Conservation (phyloP, 495 filamentous ascomycete genomes). For the Aspergillus wentii region DNA sequence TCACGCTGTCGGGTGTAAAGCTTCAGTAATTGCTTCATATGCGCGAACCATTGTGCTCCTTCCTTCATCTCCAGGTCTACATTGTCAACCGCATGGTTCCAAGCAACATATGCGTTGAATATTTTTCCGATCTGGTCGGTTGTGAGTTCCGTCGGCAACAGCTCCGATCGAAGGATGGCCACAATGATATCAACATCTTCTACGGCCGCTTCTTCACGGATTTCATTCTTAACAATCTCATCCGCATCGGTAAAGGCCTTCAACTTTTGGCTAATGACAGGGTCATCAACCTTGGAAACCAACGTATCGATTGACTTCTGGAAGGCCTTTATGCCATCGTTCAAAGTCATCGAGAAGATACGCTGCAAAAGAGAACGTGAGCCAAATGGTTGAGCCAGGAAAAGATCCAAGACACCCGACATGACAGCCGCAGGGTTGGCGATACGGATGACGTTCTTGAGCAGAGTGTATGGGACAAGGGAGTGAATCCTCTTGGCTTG, state of each 20-base stretch:
- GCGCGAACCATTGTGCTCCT: constrained; percentile 84
- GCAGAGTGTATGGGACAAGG: constrained; percentile 80
- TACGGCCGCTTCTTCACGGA: constrained; percentile 62
- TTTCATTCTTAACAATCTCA: constrained; percentile 65
- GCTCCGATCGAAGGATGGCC: constrained; percentile 70
- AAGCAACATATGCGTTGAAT: constrained; percentile 94
- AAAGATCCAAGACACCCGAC: constrained; percentile 86
- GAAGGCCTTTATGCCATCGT: constrained; percentile 80
- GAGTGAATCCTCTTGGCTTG: constrained; percentile 92
- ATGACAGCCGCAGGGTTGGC: constrained; percentile 96
- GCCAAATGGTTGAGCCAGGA: constrained; percentile 91
- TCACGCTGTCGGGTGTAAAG: constrained; percentile 86
- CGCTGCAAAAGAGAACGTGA: constrained; percentile 85
- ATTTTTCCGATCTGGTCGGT: constrained; percentile 72
- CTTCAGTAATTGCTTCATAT: constrained; percentile 93
- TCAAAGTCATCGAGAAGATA: constrained; percentile 85
- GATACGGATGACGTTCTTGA: constrained; percentile 95
- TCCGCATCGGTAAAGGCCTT: constrained; percentile 70
- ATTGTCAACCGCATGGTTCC: constrained; percentile 90
- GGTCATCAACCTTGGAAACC: constrained; percentile 67
- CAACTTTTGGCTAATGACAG: constrained; percentile 74
- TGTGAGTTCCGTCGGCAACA: constrained; percentile 62
- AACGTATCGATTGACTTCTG: constrained; percentile 82
- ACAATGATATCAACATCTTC: constrained; percentile 83
- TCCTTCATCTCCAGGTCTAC: constrained; percentile 82